Base-by-base conservation (phyloP, 1,139 yeast genomes). In the Suhomyces anneliseae region DNA sequence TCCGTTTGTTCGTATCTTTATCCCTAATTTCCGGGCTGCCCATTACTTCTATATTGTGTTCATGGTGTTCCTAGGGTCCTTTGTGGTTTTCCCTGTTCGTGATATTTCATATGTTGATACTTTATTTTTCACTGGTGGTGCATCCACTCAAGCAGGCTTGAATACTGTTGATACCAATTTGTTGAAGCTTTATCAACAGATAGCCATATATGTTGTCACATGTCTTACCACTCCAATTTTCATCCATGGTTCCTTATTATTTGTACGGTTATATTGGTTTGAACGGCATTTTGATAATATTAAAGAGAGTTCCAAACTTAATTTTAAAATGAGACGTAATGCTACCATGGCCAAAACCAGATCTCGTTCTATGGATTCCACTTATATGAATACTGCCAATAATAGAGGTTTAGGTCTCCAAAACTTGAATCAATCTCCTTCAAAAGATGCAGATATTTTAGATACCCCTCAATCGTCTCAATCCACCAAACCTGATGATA, bases 111-210 rank as follows among this genome's bases (percentile, higher is more conserved):
- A 92, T 61, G 83, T 89, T 39, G 98, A 95, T 69, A 82, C 87
- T 1, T 68, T 95, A 37, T 90, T 90, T 65, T 71, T 89, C 47
- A 78, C 90, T 0, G 69, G 84, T 7, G 93, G 96, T 5, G 82
- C 93, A 0, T 70, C 86, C 4, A 90, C 99, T 0, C 97, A 92
- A 61, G 96, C 97, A 1, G 99, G 99, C 0, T 70, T 95, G 49
- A 90, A 90, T 60, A 85, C 97, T 0, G 73, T 87, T 19, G 81
- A 90, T 59, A 56, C 85, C 36, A 88, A 88, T 59, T 64, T 69
- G 0, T 57, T 89, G 50, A 67, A 74, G 1, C 65, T 88, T 41
- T 92, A 85, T 68, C 98, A 93, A 65, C 97, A 92, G 62, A 78
- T 90, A 19, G 68, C 78, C 14, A 63, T 88, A 4, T 88, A 84